A percentile compares a stretch with the other conserved stretches of the same genome.
These are phyloP conservation scores for Rehmannia glutinosa DNA, from an alignment of 257 asterid genomes.

Conservation along the genomic window DNA sequence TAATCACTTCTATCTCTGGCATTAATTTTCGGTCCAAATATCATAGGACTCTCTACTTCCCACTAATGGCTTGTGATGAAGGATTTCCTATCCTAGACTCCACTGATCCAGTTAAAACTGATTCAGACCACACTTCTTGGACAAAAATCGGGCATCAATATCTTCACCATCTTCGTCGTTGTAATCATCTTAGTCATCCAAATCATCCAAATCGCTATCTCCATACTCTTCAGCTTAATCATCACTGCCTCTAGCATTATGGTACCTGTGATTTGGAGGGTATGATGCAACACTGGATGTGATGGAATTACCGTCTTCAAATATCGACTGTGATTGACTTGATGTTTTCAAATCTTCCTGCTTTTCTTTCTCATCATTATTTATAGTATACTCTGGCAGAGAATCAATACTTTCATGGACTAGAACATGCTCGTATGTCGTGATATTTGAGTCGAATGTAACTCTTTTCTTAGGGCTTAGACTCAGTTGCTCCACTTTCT, in stretches of 20 bases:
- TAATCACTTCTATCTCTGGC: conserved; percentile 67
- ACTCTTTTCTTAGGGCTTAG: conserved; percentile 64
- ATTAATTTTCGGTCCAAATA: conserved; percentile 27
- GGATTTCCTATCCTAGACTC: conserved; percentile 45
- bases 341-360: conserved; percentile 23
- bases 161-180: conserved; percentile 44
- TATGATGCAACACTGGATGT: conserved; percentile 65
- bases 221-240: conserved; percentile 65
- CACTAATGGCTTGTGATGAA: conserved; percentile 16
- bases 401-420: conserved; percentile 55
- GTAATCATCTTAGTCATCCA: conserved; percentile 32
- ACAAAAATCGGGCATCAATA: conserved; percentile 22
- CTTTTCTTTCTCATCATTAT: conserved; percentile 24
- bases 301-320: conserved; percentile 51
- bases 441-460: conserved; percentile 74
- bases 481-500: conserved; percentile 51
- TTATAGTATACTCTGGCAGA: conserved; percentile 32
- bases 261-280: conserved; percentile 87
- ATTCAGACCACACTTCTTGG: conserved; percentile 55
- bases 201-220: conserved; percentile 63
- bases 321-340: conserved; percentile 30
- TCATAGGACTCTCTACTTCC: conserved; percentile 48
- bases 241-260: conserved; percentile 79
- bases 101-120: conserved; percentile 40
- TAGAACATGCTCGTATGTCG: conserved; percentile 60